Evolutionary conservation across 1,139 yeast genomes (phyloP).

Genomic region (Saccharomyces uvarum): DNA sequence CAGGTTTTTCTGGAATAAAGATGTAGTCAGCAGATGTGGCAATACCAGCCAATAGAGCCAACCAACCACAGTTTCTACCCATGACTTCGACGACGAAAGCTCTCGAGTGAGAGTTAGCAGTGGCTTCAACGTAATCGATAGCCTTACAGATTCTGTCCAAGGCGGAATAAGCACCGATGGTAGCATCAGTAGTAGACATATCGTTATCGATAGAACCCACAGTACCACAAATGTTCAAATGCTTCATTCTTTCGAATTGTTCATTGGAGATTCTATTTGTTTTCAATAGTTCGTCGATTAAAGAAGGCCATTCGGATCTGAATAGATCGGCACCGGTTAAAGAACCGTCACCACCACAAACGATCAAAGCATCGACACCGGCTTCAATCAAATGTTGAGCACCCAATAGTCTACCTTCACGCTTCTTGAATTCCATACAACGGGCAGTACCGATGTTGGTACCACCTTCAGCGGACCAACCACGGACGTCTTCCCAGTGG

Average conservation of each 20-base stretch:
- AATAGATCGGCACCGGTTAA: slow-evolving; percentile 94
- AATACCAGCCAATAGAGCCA: slow-evolving; percentile 91
- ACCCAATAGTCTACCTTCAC: slow-evolving; percentile 73
- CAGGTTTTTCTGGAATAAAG: slow-evolving; percentile 67
- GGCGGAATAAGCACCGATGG: slow-evolving; percentile 93
- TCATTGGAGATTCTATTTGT: slow-evolving; percentile 48
- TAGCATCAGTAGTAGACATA: slow-evolving; percentile 92
- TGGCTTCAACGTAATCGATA: slow-evolving; percentile 85
- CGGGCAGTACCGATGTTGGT: slow-evolving; percentile 95
- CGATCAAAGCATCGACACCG: slow-evolving; percentile 91
- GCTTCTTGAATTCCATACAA: slow-evolving; percentile 75
- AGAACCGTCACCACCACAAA: slow-evolving; percentile 99
- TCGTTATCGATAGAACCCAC: slow-evolving; percentile 97
- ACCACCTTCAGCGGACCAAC: slow-evolving; percentile 87
- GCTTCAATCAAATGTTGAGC: slow-evolving; percentile 77
- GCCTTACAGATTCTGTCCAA: slow-evolving; percentile 88
- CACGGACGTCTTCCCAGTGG: slow-evolving; percentile 91
- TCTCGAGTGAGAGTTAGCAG: slow-evolving; percentile 93
- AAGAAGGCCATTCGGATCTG: slow-evolving; percentile 88
- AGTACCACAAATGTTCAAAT: slow-evolving; percentile 83
- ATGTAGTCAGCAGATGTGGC: slow-evolving; percentile 93
- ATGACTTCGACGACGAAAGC: slow-evolving; percentile 97
- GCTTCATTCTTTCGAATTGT: slow-evolving; percentile 53
- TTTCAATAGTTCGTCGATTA: slow-evolving; percentile 59
- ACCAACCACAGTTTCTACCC: slow-evolving; percentile 99